Percentiles rank a stretch among this genome's conserved stretches.
These are phyloP conservation scores for Dendrostoma leiphaemia DNA, from an alignment of 2,329 filamentous ascomycete genomes.

Conservation along the genomic window DNA sequence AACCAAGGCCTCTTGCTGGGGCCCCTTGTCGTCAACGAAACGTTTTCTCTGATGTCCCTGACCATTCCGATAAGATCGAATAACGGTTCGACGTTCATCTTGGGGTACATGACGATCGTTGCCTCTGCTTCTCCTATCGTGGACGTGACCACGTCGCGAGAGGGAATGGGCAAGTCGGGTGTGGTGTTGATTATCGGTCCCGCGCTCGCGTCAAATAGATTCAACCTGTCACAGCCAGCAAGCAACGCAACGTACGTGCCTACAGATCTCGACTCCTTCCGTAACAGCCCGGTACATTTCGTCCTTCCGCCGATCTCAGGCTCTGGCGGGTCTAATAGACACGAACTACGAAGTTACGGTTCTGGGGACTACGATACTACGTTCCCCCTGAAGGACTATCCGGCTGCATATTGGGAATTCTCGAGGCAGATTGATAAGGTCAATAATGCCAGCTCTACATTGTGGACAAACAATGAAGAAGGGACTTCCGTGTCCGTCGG, in stretches of 20 bases:
- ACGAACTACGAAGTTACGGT: slow-evolving; percentile 40
- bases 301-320: slow-evolving; percentile 54
- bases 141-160: slow-evolving; percentile 59
- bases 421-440: slow-evolving; percentile 44
- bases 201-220: slow-evolving; percentile 62
- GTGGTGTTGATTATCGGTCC: slow-evolving; percentile 71
- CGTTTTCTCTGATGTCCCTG: slow-evolving; percentile 74
- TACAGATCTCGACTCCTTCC: slow-evolving; percentile 35
- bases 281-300: slow-evolving; percentile 51
- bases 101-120: slow-evolving; percentile 85
- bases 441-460: slow-evolving; percentile 67
- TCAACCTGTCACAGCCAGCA: slow-evolving; percentile 42
- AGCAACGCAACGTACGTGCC: slow-evolving; percentile 46
- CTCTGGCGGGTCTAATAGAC: slow-evolving; percentile 43
- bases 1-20: slow-evolving; percentile 69
- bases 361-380: slow-evolving; percentile 42
- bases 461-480: slow-evolving; percentile 74
- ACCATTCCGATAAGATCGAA: slow-evolving; percentile 77
- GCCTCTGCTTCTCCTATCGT: slow-evolving; percentile 64
- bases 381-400: slow-evolving; percentile 62
- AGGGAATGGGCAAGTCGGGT: slow-evolving; percentile 71
- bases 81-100: slow-evolving; percentile 56
- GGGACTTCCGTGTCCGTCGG: slow-evolving; percentile 72
- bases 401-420: slow-evolving; percentile 61
- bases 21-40: slow-evolving; percentile 68